phyloP scores from a whole-genome alignment of 352 stramenopile species.

The Thalassiosira exigua region DNA sequence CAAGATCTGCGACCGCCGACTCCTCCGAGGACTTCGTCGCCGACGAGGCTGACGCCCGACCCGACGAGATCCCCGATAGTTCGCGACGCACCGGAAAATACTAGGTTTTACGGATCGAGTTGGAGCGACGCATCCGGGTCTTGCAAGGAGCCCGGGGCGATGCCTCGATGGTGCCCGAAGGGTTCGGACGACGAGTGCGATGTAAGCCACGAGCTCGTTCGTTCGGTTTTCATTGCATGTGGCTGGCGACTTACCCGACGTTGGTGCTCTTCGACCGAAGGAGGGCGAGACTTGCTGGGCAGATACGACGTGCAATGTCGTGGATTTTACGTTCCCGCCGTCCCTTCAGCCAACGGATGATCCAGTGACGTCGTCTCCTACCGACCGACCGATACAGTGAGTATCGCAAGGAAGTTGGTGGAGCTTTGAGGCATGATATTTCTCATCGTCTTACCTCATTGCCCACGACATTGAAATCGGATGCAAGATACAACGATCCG shows the following conservation, averaged over 20 bases:
- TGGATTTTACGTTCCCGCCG: background rate
- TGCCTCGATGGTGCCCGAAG: background rate
- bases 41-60: background rate
- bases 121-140: background rate
- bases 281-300: too few relatives aligned
- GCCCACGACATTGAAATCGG: too few relatives aligned
- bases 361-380: background rate
- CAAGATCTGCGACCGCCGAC: slow-evolving; percentile 19
- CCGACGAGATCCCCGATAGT: background rate
- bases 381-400: background rate
- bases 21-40: slow-evolving; percentile 1
- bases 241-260: background rate
- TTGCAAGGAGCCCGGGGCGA: background rate
- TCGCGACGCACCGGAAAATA: background rate
- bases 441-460: slow-evolving; percentile 3
- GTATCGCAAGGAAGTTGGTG: background rate
- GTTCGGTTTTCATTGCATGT: background rate
- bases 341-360: background rate
- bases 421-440: background rate
- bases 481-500: slow-evolving; percentile 11
- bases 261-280: background rate
- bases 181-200: background rate
- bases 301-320: slow-evolving; percentile 1
- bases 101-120: background rate
- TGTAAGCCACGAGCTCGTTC: background rate